Evolutionary conservation across 768 basidiomycete genomes (phyloP).

Genomic region (Suillus occidentalis): DNA sequence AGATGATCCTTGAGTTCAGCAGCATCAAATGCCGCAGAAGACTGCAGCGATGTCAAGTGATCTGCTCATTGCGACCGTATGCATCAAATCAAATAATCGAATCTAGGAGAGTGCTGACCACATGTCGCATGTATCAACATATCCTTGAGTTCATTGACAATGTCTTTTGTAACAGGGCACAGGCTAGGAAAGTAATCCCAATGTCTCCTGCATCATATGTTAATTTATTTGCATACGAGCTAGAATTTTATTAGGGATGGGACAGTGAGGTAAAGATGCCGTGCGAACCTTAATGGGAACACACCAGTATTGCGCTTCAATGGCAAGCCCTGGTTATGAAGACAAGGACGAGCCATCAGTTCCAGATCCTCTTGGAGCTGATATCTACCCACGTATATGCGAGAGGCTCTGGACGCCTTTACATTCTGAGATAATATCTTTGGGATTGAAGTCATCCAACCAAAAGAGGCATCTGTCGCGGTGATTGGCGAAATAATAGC

Average conservation of each 20-base stretch:
- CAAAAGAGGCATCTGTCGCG: conserved; percentile 50
- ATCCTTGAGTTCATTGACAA: conserved; percentile 27
- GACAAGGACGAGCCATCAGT: neutral
- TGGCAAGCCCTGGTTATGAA: conserved; percentile 27
- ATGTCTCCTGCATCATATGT: conserved; percentile 31
- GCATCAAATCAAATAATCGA: neutral
- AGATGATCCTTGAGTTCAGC: conserved; percentile 24
- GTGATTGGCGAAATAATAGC: conserved; percentile 58
- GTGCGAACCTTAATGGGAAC: neutral
- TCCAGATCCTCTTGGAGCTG: neutral
- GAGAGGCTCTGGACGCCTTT: conserved; percentile 16
- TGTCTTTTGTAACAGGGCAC: conserved; percentile 23
- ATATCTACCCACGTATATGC: conserved; percentile 23
- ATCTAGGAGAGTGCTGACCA: conserved; percentile 16
- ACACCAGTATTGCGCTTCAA: conserved; percentile 40
- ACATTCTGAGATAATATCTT: conserved; percentile 30
- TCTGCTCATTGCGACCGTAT: conserved; percentile 12
- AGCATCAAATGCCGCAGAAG: conserved; percentile 21
- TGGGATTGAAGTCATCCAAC: conserved; percentile 43
- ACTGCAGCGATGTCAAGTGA: conserved; percentile 29
- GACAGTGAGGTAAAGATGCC: neutral
- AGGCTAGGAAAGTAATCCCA: conserved; percentile 33
- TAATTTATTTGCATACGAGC: neutral
- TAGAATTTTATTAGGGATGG: neutral
- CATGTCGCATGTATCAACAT: conserved; percentile 28